These are phyloP conservation scores for Artemisia annua DNA, from an alignment of 129 eudicot genomes.

Conservation along the genomic window DNA sequence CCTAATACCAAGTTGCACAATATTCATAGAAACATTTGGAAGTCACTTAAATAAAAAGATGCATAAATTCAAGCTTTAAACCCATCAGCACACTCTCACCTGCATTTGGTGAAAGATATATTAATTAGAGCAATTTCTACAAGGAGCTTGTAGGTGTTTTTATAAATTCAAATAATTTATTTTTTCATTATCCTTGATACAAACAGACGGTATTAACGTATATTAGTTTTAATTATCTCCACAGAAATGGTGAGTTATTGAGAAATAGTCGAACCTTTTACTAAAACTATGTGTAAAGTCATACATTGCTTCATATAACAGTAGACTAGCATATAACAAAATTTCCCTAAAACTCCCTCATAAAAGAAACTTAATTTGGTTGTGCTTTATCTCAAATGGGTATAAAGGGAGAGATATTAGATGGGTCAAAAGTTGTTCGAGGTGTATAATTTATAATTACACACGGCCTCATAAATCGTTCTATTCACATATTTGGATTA, in stretches of 20 bases:
- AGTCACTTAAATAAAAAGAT: not conserved
- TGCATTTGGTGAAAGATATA: conserved; percentile 8
- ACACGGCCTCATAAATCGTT: too few relatives aligned
- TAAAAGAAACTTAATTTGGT: too few relatives aligned
- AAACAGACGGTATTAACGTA: too few relatives aligned
- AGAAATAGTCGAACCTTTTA: not conserved
- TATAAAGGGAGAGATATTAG: too few relatives aligned
- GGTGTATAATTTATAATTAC: too few relatives aligned
- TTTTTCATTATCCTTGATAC: too few relatives aligned
- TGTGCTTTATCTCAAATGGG: too few relatives aligned
- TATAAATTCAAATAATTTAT: not conserved
- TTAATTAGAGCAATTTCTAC: not conserved
- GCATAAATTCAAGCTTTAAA: conserved; percentile 14
- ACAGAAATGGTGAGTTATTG: not conserved
- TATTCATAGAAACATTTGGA: not conserved
- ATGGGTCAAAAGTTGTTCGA: too few relatives aligned
- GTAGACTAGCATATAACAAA: not conserved
- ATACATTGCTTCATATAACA: not conserved
- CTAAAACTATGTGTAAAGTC: not conserved
- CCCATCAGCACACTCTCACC: conserved; percentile 29
- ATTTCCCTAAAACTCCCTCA: too few relatives aligned
- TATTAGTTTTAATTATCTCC: not conserved
- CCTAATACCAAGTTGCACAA: not conserved
- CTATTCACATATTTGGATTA: too few relatives aligned
- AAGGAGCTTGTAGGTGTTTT: not conserved